Evolutionary conservation across 1,139 yeast genomes (phyloP).

Genomic region (Geotrichum phurueaensis): DNA sequence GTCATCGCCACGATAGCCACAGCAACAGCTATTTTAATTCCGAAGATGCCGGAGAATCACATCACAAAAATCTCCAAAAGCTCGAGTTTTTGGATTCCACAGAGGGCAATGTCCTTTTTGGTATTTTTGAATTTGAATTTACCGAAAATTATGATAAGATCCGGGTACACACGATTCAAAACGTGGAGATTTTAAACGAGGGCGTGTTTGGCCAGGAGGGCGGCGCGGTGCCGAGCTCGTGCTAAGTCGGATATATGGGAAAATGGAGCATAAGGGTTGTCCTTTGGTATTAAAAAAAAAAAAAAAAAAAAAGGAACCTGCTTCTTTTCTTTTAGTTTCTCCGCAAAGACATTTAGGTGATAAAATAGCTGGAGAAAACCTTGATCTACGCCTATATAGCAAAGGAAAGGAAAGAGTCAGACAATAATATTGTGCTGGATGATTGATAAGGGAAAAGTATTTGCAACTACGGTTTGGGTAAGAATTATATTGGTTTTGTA

Average conservation of each 20-base stretch:
- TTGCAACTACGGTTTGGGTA: no score
- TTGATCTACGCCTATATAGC: no score
- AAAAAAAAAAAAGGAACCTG: no score
- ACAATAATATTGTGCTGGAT: no score
- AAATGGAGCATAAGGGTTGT: no score
- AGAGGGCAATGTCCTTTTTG: constrained; percentile 39
- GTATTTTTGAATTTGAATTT: constrained; percentile 72
- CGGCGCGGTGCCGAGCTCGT: not conserved
- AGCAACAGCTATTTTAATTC: not conserved
- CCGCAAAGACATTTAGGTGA: no score
- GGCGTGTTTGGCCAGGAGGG: constrained; percentile 1
- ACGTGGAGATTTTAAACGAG: constrained; percentile 43
- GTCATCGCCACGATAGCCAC: not conserved
- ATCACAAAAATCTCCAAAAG: not conserved
- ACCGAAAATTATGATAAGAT: constrained; percentile 52
- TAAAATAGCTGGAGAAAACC: no score
- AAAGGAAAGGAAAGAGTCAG: no score
- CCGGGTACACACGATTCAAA: constrained; percentile 69
- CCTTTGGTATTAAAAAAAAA: no score
- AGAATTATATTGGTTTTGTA: no score
- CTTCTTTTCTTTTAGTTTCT: no score
- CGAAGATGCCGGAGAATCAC: not conserved
- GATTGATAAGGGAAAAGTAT: no score
- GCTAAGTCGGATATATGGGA: not conserved
- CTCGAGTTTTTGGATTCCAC: not conserved